Evolutionary conservation across 352 stramenopile genomes (phyloP).

Genomic region (Blastocystis sp.): DNA sequence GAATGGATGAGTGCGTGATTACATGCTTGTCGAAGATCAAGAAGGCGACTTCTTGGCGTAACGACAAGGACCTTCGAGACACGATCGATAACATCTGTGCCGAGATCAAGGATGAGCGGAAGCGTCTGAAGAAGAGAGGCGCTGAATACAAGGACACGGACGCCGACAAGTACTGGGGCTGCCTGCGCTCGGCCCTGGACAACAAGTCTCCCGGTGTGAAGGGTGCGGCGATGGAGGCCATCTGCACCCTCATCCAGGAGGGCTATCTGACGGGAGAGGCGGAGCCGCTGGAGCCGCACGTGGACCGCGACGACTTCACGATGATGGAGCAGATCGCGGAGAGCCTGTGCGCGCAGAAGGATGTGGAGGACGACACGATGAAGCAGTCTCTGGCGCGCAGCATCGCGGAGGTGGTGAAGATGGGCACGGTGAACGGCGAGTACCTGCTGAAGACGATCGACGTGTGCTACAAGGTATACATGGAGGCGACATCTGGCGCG

Average conservation of each 20-base stretch:
- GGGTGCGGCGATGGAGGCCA: conserved; percentile 56
- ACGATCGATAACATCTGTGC: conserved; percentile 66
- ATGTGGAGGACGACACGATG: conserved; percentile 64
- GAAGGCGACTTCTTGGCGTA: conserved; percentile 67
- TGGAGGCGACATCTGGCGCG: conserved; percentile 25
- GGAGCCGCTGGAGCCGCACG: conserved; percentile 38
- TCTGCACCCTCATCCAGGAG: conserved; percentile 59
- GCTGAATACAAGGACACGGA: conserved; percentile 65
- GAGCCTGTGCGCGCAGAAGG: conserved; percentile 49
- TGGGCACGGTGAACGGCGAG: conserved; percentile 65
- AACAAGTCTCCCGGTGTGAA: conserved; percentile 61
- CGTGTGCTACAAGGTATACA: conserved; percentile 61
- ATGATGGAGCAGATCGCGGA: conserved; percentile 68
- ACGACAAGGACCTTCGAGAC: conserved; percentile 68
- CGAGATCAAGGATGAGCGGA: conserved; percentile 55
- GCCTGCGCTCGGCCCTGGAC: conserved; percentile 43
- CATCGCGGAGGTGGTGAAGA: conserved; percentile 58
- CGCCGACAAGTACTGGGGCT: conserved; percentile 69
- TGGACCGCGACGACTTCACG: conserved; percentile 37
- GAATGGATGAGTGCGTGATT: conserved; percentile 69
- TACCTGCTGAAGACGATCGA: conserved; percentile 66
- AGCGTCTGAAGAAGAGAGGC: conserved; percentile 66
- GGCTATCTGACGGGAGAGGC: conserved; percentile 59
- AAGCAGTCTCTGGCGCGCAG: conserved; percentile 36
- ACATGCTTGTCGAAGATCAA: conserved; percentile 67